phyloP scores from a whole-genome alignment of 108 stramenopile genomes.

The Cylindrotheca fusiformis region DNA sequence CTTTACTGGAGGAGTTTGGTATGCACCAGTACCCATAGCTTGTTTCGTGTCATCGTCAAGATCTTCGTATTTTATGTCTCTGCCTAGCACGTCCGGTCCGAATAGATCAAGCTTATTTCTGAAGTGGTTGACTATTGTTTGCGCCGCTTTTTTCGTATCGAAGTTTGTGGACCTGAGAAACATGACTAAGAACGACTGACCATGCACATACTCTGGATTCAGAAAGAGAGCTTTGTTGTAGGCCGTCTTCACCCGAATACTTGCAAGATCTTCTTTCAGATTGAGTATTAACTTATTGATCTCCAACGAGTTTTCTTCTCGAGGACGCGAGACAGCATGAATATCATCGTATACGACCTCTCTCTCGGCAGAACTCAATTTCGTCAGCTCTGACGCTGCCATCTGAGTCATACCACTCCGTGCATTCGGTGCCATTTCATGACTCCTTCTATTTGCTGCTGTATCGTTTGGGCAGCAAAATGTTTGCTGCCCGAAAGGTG shows the following conservation, averaged over 20 bases:
- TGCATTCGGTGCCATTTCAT: too few species aligned
- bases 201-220: conserved; percentile 24
- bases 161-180: conserved; percentile 37
- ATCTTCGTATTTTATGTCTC: conserved; percentile 22
- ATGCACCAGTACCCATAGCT: not conserved
- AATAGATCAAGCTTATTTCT: conserved; percentile 42
- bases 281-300: not conserved
- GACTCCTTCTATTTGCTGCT: too few species aligned
- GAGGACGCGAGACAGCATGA: conserved; percentile 18
- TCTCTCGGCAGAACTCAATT: conserved; percentile 15
- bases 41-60: conserved; percentile 8
- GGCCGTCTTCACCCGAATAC: conserved; percentile 2
- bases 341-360: conserved; percentile 20
- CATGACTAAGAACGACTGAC: conserved; percentile 22
- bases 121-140: conserved; percentile 24
- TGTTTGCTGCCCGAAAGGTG: too few species aligned
- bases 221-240: conserved; percentile 10
- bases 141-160: conserved; percentile 26
- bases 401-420: conserved; percentile 1
- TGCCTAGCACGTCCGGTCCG: conserved; percentile 21
- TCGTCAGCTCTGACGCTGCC: conserved; percentile 19
- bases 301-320: not conserved
- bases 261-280: not conserved
- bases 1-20: conserved; percentile 1
- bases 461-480: too few species aligned